A percentile compares a stretch with the other conserved stretches of the same genome.
Evolutionary conservation across 2,329 filamentous ascomycete genomes (phyloP).

Genomic region (Bipolaris zeicola): DNA sequence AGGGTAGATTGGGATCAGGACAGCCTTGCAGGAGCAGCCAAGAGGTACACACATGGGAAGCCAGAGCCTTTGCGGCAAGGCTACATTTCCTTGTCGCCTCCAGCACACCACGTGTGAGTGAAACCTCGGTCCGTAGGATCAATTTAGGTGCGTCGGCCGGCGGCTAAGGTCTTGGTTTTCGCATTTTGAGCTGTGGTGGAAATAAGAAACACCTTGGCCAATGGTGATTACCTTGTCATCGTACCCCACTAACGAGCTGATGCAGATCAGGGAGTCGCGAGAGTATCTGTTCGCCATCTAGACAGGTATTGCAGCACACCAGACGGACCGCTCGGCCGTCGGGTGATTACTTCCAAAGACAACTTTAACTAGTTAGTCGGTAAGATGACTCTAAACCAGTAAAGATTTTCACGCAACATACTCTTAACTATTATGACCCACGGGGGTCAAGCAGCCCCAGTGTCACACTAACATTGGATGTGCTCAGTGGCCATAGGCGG

Average conservation of each 20-base stretch:
- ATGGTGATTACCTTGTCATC: background rate
- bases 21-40: conserved; percentile 3
- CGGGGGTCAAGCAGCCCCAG: conserved; percentile 9
- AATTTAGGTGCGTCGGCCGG: background rate
- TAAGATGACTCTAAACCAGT: conserved; percentile 26
- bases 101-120: background rate
- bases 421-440: conserved; percentile 15
- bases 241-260: background rate
- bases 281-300: conserved; percentile 1
- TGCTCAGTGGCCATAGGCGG: conserved; percentile 27
- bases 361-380: conserved; percentile 20
- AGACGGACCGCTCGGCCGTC: conserved; percentile 42
- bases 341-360: conserved; percentile 32
- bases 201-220: background rate
- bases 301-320: conserved; percentile 6
- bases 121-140: background rate
- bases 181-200: background rate
- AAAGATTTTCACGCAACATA: conserved; percentile 30
- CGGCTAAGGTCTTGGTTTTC: background rate
- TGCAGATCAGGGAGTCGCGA: background rate
- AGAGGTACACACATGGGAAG: background rate
- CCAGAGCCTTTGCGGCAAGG: background rate
- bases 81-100: background rate
- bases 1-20: conserved; percentile 3
- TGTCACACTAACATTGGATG: conserved; percentile 6